Conservation (phyloP, 805 yeast species). For the Candida adriatica region DNA sequence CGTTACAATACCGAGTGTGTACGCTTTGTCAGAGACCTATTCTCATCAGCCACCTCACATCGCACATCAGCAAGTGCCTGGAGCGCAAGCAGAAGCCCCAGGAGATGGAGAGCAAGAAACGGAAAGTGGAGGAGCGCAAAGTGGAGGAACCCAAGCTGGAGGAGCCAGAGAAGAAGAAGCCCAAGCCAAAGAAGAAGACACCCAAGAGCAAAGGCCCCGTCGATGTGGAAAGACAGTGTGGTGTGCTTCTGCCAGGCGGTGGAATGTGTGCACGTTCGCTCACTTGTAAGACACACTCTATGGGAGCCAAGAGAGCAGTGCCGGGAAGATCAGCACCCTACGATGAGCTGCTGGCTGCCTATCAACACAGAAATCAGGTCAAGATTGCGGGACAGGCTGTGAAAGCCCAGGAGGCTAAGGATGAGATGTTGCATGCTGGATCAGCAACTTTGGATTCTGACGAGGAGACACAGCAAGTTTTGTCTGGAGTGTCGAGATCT, state of each 20-base stretch:
- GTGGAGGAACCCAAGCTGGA: slow-evolving; percentile 15
- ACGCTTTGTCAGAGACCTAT: slow-evolving; percentile 41
- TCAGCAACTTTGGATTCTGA: slow-evolving; percentile 51
- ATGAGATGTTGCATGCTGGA: slow-evolving; percentile 46
- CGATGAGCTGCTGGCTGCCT: slow-evolving; percentile 79
- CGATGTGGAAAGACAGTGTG: slow-evolving; percentile 92
- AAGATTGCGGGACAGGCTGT: slow-evolving; percentile 80
- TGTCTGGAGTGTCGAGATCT: slow-evolving; percentile 80
- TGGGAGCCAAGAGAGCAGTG: slow-evolving; percentile 97
- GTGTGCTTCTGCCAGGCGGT: slow-evolving; percentile 91
- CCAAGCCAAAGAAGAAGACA: slow-evolving; percentile 29
- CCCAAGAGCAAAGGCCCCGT: slow-evolving; percentile 73
- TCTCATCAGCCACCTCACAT: slow-evolving; percentile 28
- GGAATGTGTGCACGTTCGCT: slow-evolving; percentile 92
- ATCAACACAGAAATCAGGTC: slow-evolving; percentile 89
- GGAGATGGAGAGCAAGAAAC: slow-evolving; percentile 1
- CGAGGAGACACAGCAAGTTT: slow-evolving; percentile 86
- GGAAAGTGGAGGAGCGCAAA: slow-evolving; percentile 12
- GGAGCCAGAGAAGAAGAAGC: slow-evolving; percentile 4
- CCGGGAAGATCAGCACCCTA: slow-evolving; percentile 90
- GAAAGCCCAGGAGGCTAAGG: slow-evolving; percentile 70
- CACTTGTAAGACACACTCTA: slow-evolving; percentile 96
- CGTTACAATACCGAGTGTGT: slow-evolving; percentile 39
- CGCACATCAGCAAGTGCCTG: slow-evolving; percentile 35
- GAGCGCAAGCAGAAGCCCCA: slow-evolving; percentile 25